Evolutionary conservation across 169 alveolate genomes (phyloP).

Genomic region (Plasmodium chabaudi): DNA sequence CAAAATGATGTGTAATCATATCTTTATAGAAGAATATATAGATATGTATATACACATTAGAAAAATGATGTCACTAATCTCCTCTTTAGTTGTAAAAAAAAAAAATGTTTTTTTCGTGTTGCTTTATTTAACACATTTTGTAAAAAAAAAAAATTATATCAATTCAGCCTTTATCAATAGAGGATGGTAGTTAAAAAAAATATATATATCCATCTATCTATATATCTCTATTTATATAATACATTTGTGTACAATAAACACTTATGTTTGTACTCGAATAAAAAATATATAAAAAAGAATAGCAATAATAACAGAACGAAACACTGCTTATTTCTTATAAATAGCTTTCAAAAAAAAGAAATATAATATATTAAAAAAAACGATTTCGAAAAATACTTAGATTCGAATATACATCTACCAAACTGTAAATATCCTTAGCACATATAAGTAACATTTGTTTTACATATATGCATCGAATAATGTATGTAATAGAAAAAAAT

Average conservation of each 20-base stretch:
- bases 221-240: constrained; percentile 15
- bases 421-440: too few species aligned
- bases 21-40: too few species aligned
- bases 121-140: background rate
- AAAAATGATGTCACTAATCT: background rate
- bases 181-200: constrained; percentile 37
- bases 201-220: background rate
- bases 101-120: constrained; percentile 7
- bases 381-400: constrained; percentile 20
- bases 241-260: constrained; percentile 12
- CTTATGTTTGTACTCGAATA: background rate
- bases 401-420: constrained; percentile 3
- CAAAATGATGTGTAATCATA: too few species aligned
- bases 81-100: constrained; percentile 14
- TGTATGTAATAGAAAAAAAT: too few species aligned
- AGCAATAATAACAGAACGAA: constrained; percentile 47
- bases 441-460: too few species aligned
- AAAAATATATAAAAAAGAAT: constrained; percentile 6
- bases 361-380: constrained; percentile 28
- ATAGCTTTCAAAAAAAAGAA: constrained; percentile 42
- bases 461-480: too few species aligned
- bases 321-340: constrained; percentile 3
- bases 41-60: too few species aligned
- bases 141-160: constrained; percentile 3
- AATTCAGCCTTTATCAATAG: constrained; percentile 53